Conservation (phyloP, 2,329 filamentous ascomycete genomes). For the Aspergillus pseudoterreus region DNA sequence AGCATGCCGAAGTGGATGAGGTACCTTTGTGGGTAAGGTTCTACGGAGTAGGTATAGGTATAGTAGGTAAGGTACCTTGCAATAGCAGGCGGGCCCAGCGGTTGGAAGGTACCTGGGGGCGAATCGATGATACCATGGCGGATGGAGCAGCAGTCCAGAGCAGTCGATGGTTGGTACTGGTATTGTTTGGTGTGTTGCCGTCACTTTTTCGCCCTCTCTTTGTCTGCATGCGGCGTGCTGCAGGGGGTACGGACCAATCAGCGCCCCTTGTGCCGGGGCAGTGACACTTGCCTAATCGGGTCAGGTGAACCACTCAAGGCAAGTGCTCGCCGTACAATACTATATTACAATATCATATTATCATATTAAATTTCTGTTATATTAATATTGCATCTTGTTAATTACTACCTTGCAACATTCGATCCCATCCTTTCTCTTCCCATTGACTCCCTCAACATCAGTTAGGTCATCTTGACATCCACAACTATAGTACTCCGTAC, state of each 20-base stretch:
- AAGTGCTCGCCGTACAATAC: no score
- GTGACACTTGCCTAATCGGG: conserved; percentile 9
- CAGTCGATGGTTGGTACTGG: conserved; percentile 7
- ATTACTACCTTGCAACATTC: background rate
- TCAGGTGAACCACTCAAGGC: conserved; percentile 1
- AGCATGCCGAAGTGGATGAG: background rate
- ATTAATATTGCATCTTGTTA: background rate
- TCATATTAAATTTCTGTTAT: no score
- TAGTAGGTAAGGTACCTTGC: background rate
- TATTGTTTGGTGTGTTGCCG: conserved; percentile 14
- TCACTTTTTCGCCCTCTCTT: conserved; percentile 27
- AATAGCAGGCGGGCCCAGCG: background rate
- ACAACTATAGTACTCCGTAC: background rate
- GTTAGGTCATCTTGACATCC: background rate
- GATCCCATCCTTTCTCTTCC: background rate
- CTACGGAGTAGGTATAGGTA: no score
- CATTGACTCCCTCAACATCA: background rate
- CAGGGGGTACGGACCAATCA: background rate
- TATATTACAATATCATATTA: no score
- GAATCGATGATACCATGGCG: background rate
- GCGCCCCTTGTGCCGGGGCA: background rate
- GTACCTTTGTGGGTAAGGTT: background rate
- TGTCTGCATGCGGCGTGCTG: conserved; percentile 31
- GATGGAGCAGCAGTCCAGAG: conserved; percentile 9
- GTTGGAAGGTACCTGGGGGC: background rate